phyloP scores from a whole-genome alignment of 129 eudicot species.

The Artemisia annua region DNA sequence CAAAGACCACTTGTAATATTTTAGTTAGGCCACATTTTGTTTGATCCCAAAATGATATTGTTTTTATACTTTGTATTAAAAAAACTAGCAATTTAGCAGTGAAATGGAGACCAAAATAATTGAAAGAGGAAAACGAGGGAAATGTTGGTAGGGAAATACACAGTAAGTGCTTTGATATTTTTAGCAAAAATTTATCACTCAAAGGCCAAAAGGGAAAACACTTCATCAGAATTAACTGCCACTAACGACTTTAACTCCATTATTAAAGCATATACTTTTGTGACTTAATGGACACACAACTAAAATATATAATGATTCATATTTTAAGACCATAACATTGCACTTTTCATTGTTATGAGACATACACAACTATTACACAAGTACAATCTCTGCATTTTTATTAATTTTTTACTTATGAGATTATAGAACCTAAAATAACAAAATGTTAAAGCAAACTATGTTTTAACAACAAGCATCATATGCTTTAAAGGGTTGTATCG shows the following conservation, averaged over 20 bases:
- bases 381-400: background rate
- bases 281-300: slow-evolving; percentile 21
- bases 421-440: slow-evolving; percentile 20
- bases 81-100: background rate
- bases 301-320: background rate
- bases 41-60: slow-evolving; percentile 23
- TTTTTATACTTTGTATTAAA: background rate
- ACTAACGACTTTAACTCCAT: slow-evolving; percentile 15
- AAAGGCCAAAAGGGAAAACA: slow-evolving; percentile 15
- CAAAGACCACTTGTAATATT: background rate
- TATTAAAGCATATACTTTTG: slow-evolving; percentile 2
- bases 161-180: slow-evolving; percentile 16
- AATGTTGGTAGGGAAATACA: slow-evolving; percentile 23
- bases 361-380: background rate
- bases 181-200: slow-evolving; percentile 4
- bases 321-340: too few relatives aligned
- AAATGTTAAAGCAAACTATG: background rate
- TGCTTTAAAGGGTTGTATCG: slow-evolving; percentile 25
- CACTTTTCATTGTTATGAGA: background rate
- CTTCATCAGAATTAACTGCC: slow-evolving; percentile 26
- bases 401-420: slow-evolving; percentile 9
- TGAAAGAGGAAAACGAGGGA: slow-evolving; percentile 9
- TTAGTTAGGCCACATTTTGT: background rate
- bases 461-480: slow-evolving; percentile 25
- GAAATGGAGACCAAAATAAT: background rate